Base-by-base conservation (phyloP, 2,329 filamentous ascomycete genomes). In the Fusarium pseudoanthophilum region DNA sequence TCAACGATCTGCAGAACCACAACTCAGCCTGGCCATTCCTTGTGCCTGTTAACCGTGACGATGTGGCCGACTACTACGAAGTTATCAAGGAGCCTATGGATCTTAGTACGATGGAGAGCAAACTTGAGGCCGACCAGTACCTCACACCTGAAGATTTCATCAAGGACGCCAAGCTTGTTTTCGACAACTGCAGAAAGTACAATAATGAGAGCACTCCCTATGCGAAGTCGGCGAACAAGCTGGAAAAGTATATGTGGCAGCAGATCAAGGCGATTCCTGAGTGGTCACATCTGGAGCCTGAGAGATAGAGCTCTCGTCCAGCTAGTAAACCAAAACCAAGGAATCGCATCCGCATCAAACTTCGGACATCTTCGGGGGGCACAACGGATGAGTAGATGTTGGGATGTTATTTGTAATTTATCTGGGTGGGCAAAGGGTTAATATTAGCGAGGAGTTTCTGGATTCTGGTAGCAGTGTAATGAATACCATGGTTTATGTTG, bases 71-170 rank as follows among this genome's bases (percentile, higher is more conserved):
- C 82, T 99, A 99, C 84, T 98, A 98, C 85, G 94, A 97, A 67
- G 95, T 98, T 69, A 99, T 99, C 85, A 95, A 95, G 80, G 93
- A 97, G 81, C 96, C 96, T 40, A 99, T 99, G 96, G 96, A 98
- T 80, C 87, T 98, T 53, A 92, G 90, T 53, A 98, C 95, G 26
- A 98, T 99, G 95, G 96, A 98, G 83, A 91, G 90, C 76, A 97
- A 97, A 83, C 92, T 98, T 72, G 95, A 98, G 79, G 94, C 94
- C 43, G 96, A 98, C 83, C 90, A 95, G 79, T 99, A 99, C 80
- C 89, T 91, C 21, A 95, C 91, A 0, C 95, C 96, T 0, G 95
- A 98, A 79, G 96, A 98, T 78, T 98, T 99, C 77, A 91, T 95
- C 84, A 90, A 88, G 72, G 96, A 99, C 80, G 93, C 95, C 15